Evolutionary conservation across 495 filamentous ascomycete genomes (phyloP), one percentile per base, ranked within the genome.

Genomic region (Aspergillus bertholletiae): DNA sequence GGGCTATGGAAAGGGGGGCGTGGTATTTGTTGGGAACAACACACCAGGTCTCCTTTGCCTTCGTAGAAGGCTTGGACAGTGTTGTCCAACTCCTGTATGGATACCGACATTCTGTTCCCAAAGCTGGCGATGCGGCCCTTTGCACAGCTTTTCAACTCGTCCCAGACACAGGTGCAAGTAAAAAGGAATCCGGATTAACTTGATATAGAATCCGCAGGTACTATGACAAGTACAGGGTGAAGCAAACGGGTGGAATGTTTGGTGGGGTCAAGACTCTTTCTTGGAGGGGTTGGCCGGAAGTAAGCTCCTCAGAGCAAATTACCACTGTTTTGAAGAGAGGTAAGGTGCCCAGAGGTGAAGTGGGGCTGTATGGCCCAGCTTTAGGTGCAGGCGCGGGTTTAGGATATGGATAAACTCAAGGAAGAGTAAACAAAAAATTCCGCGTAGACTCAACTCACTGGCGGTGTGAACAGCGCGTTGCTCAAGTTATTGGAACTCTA

Each of bases 61-160:
- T 97, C 94, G 59, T 95, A 97, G 77, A 98, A 97, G 73, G 89
- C 87, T 58, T 87, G 92, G 80, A 97, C 92, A 55, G 90, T 96
- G 67, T 84, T 84, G 84, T 98, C 94, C 74, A 98, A 80, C 80
- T 98, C 95, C 68, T 85, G 83, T 66, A 98, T 92, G 58, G 86
- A 82, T 67, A 86, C 74, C 66, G 84, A 82, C 84, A 87, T 87
- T 55, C 59, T 68, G 68, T 59, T 67, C 64, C 60, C 67, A 61
- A 59, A 54, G 56, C 57, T 63, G 67, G 73, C 64, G 65, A 66
- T 65, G 47, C 64, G 60, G 64, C 61, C 61, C 43, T 58, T 52
- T 46, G 54, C 61, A 65, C 65, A 54, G 43, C 56, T 59, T 46
- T 48, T 63, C 53, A 35, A 60, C 55, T 51, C 51, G 55, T 21